A percentile compares a stretch with the other conserved stretches of the same genome.
These are phyloP conservation scores for Nakaseomyces glabratus DNA, from an alignment of 1,139 yeast species.

Conservation along the genomic window DNA sequence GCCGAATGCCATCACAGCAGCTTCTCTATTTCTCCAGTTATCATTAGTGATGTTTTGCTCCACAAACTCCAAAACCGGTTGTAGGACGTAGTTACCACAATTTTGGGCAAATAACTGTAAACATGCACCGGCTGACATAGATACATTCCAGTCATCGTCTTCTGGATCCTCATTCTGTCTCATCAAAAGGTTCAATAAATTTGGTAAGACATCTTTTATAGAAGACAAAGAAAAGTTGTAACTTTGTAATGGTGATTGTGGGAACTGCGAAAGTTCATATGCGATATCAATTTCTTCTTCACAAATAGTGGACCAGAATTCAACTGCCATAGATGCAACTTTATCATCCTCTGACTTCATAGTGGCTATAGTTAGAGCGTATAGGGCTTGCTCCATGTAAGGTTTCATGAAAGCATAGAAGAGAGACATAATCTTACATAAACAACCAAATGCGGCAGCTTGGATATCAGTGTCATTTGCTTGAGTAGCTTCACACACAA, in stretches of 20 bases:
- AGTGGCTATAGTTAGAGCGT: slow-evolving; percentile 80
- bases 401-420: slow-evolving; percentile 86
- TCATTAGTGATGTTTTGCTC: slow-evolving; percentile 53
- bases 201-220: slow-evolving; percentile 77
- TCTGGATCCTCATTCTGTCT: slow-evolving; percentile 83
- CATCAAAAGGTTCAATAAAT: slow-evolving; percentile 66
- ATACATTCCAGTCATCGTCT: slow-evolving; percentile 95
- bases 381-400: slow-evolving; percentile 95
- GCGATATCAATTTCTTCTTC: slow-evolving; percentile 88
- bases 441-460: slow-evolving; percentile 92
- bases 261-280: slow-evolving; percentile 54
- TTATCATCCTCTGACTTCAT: slow-evolving; percentile 70
- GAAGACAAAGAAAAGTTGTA: slow-evolving; percentile 82
- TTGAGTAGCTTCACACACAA: slow-evolving; percentile 96
- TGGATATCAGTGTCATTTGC: slow-evolving; percentile 73
- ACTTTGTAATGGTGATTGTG: slow-evolving; percentile 35
- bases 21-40: slow-evolving; percentile 87
- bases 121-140: slow-evolving; percentile 99
- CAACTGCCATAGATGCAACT: slow-evolving; percentile 97
- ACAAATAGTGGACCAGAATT: slow-evolving; percentile 96
- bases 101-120: slow-evolving; percentile 87
- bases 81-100: slow-evolving; percentile 77
- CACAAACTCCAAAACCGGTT: slow-evolving; percentile 76
- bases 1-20: slow-evolving; percentile 98
- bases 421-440: slow-evolving; percentile 83